These are phyloP conservation scores for Fragaria ananassa DNA, from an alignment of 306 rosid genomes.

Conservation along the genomic window DNA sequence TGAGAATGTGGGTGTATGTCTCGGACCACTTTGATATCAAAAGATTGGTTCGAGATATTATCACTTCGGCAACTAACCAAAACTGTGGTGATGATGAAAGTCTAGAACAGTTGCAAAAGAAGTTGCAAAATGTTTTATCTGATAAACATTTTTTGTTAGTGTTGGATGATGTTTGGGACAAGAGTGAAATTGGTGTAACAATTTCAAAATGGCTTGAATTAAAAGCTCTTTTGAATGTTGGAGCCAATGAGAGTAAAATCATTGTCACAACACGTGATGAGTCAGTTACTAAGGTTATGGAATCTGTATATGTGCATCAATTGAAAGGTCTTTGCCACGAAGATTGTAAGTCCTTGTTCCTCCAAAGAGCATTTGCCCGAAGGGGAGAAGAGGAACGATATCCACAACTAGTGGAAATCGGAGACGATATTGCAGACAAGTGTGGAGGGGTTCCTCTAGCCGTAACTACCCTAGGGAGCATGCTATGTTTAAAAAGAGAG, in stretches of 20 bases:
- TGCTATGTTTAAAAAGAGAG: slow-evolving; percentile 3
- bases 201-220: slow-evolving; percentile 16
- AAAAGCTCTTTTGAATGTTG: slow-evolving; percentile 11
- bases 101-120: background rate
- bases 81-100: background rate
- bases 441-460: slow-evolving; percentile 39
- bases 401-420: slow-evolving; percentile 20
- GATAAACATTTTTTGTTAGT: slow-evolving; percentile 32
- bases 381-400: slow-evolving; percentile 12
- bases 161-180: slow-evolving; percentile 34
- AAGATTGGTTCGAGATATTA: slow-evolving; percentile 18
- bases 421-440: slow-evolving; percentile 22
- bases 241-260: slow-evolving; percentile 27
- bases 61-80: slow-evolving; percentile 7
- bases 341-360: slow-evolving; percentile 21
- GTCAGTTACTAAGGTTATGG: slow-evolving; percentile 2
- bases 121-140: slow-evolving; percentile 9
- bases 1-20: slow-evolving; percentile 17
- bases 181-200: slow-evolving; percentile 7
- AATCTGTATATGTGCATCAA: background rate
- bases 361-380: slow-evolving; percentile 31
- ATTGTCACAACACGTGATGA: slow-evolving; percentile 26
- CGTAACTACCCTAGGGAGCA: slow-evolving; percentile 30
- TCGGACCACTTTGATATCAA: slow-evolving; percentile 21
- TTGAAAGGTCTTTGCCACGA: slow-evolving; percentile 6